These are phyloP conservation scores for Zymoseptoria ardabiliae DNA, from an alignment of 2,329 filamentous ascomycete species.

Conservation along the genomic window DNA sequence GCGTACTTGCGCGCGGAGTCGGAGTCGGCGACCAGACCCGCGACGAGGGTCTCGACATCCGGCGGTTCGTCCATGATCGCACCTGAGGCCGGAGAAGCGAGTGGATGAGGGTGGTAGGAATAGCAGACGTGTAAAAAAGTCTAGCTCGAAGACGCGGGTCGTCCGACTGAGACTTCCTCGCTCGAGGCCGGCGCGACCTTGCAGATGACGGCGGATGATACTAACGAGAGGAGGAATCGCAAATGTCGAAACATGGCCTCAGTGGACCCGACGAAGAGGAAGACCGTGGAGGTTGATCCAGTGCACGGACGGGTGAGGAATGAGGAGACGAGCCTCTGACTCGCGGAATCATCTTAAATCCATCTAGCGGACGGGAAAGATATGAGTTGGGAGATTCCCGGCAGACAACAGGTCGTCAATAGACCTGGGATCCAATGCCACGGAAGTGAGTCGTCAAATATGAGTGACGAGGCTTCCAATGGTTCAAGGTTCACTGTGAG, in stretches of 20 bases:
- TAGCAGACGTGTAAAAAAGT: background rate
- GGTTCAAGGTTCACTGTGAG: too few species aligned
- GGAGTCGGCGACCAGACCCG: conserved; percentile 56
- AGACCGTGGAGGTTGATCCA: background rate
- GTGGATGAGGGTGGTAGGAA: background rate
- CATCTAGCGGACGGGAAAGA: background rate
- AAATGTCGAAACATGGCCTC: conserved; percentile 17
- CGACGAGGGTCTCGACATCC: conserved; percentile 36
- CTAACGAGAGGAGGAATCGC: conserved; percentile 17
- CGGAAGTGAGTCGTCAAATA: too few species aligned
- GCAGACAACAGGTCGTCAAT: too few species aligned
- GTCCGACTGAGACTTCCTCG: conserved; percentile 8
- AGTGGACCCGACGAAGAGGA: conserved; percentile 3
- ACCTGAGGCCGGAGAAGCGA: background rate
- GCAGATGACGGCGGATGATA: conserved; percentile 43
- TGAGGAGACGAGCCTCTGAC: background rate
- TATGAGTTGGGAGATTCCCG: background rate
- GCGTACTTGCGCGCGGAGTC: conserved; percentile 97
- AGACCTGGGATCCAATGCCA: too few species aligned
- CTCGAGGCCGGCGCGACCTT: conserved; percentile 37
- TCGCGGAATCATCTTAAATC: background rate
- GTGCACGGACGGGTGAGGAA: conserved; percentile 5
- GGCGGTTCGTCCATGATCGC: conserved; percentile 25
- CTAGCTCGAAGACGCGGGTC: background rate
- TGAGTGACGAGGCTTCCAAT: too few species aligned